Evolutionary conservation across 2,329 filamentous ascomycete genomes (phyloP).

Genomic region (Knufia petricola): DNA sequence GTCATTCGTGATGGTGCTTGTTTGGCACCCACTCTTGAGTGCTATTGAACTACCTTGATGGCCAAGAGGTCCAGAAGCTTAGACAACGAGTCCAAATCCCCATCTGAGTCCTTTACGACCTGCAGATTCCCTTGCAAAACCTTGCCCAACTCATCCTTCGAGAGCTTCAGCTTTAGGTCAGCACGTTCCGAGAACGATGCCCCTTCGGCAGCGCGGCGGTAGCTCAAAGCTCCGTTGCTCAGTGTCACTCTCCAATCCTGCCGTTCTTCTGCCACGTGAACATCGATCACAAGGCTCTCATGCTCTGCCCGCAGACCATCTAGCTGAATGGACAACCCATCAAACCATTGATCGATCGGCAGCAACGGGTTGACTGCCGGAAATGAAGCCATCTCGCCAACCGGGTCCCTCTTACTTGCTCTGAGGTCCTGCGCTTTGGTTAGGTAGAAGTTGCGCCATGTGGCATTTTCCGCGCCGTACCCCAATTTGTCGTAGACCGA

Average conservation of each 20-base stretch:
- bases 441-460: constrained; percentile 35
- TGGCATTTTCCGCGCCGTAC: constrained; percentile 32
- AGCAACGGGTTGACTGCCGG: neutral
- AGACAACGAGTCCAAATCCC: too few species aligned
- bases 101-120: too few species aligned
- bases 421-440: constrained; percentile 25
- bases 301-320: constrained; percentile 2
- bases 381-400: neutral
- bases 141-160: too few species aligned
- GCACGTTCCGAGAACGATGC: too few species aligned
- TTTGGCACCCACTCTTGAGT: too few species aligned
- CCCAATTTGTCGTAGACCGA: constrained; percentile 29
- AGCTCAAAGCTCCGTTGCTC: constrained; percentile 11
- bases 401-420: neutral
- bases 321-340: constrained; percentile 4
- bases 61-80: too few species aligned
- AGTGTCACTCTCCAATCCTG: constrained; percentile 7
- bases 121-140: too few species aligned
- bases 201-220: too few species aligned
- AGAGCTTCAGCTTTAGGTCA: too few species aligned
- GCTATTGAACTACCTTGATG: too few species aligned
- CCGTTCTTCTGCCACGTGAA: neutral
- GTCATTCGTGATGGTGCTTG: too few species aligned
- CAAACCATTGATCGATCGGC: constrained; percentile 8
- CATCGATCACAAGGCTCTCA: neutral